Conservation (phyloP, 1,139 yeast genomes). For the Diutina siamensis region DNA sequence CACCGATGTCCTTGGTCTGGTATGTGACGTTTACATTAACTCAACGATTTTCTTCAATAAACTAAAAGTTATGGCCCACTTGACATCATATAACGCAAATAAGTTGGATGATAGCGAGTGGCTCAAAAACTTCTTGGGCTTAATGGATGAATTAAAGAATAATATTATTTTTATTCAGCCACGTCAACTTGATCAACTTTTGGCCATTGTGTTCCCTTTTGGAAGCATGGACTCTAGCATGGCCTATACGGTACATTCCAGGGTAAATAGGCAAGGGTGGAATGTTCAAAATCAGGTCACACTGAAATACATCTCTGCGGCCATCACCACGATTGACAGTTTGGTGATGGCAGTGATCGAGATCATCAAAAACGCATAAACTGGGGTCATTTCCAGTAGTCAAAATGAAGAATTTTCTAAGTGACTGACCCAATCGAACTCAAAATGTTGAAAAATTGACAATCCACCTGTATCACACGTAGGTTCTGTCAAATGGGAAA, state of each 20-base stretch:
- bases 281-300: no score
- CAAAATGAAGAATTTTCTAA: no score
- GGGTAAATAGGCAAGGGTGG: background rate
- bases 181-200: background rate
- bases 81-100: background rate
- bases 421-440: no score
- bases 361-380: no score
- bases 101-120: background rate
- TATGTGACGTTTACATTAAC: background rate
- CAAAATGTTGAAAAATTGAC: no score
- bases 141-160: background rate
- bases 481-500: no score
- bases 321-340: no score
- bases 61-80: background rate
- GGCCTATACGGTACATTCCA: background rate
- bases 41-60: background rate
- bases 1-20: background rate
- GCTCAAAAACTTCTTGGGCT: background rate
- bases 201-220: background rate
- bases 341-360: no score
- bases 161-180: background rate
- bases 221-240: background rate
- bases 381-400: no score
- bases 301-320: no score
- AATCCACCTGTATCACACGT: no score